Evolutionary conservation across 1,139 yeast genomes (phyloP).

Genomic region (Debaryomyces fabryi): DNA sequence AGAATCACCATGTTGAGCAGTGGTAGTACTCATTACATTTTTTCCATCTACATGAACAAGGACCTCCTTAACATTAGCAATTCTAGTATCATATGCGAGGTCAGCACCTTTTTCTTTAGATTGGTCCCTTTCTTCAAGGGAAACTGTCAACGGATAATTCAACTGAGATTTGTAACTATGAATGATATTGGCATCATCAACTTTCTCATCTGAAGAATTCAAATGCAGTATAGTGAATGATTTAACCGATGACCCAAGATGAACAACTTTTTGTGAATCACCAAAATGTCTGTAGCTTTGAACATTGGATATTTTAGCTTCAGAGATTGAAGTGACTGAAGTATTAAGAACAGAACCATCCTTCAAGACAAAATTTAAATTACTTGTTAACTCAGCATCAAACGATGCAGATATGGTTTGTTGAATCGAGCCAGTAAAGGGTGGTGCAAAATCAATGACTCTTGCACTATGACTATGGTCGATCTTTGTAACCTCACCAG

Average conservation of each 20-base stretch:
- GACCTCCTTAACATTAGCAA: conserved; percentile 20
- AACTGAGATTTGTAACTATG: conserved; percentile 19
- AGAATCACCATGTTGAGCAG: conserved; percentile 51
- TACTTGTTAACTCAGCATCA: conserved; percentile 30
- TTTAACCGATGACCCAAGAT: conserved; percentile 25
- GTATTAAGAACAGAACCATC: conserved; percentile 36
- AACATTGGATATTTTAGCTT: conserved; percentile 36
- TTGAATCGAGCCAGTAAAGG: conserved; percentile 33
- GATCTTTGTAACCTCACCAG: conserved; percentile 41
- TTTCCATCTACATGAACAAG: conserved; percentile 23
- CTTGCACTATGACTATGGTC: conserved; percentile 21
- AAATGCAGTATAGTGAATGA: conserved; percentile 22
- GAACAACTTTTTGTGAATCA: conserved; percentile 33
- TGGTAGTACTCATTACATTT: conserved; percentile 20
- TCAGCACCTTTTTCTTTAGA: conserved; percentile 17
- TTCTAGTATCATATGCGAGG: conserved; percentile 22
- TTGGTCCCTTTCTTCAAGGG: conserved; percentile 10
- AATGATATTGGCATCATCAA: conserved; percentile 14
- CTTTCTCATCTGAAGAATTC: conserved; percentile 13
- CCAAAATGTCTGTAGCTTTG: conserved; percentile 34
- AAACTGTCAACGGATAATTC: conserved; percentile 28
- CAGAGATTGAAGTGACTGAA: conserved; percentile 29
- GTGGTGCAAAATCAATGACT: conserved; percentile 28
- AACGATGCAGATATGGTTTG: conserved; percentile 42
- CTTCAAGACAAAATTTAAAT: conserved; percentile 34